phyloP scores from a whole-genome alignment of 164 flowering plant species.

The Vitis riparia region DNA sequence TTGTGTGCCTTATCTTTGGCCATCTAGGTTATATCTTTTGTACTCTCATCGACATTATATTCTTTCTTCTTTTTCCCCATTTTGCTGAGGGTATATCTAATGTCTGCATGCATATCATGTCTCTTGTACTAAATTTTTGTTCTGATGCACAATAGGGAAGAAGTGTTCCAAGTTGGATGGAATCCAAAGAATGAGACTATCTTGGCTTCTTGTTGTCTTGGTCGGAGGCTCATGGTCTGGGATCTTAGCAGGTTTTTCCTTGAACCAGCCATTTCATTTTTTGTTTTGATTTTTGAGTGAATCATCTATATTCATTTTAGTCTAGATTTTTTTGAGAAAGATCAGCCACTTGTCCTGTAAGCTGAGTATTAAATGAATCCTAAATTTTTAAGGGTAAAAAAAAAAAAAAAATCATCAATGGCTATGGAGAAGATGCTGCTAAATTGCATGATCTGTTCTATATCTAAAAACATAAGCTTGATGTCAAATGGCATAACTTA shows the following conservation, averaged over 20 bases:
- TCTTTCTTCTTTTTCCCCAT: too few species aligned
- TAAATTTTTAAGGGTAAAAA: too few species aligned
- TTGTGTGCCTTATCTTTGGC: neutral
- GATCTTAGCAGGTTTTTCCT: constrained; percentile 91
- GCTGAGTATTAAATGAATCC: too few species aligned
- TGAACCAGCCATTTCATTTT: neutral
- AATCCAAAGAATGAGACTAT: constrained; percentile 93
- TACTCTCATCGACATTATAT: neutral
- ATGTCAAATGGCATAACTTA: neutral
- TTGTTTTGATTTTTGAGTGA: constrained; percentile 1
- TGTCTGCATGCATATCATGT: neutral
- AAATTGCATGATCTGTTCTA: neutral
- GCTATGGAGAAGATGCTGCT: neutral
- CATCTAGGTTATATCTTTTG: neutral
- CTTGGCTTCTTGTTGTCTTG: constrained; percentile 95
- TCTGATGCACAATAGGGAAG: constrained; percentile 53
- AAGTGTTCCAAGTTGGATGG: constrained; percentile 98
- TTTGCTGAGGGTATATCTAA: too few species aligned
- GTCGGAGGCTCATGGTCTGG: constrained; percentile 96
- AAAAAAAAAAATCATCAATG: neutral
- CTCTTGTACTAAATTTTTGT: neutral
- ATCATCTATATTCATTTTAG: neutral
- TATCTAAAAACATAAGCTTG: neutral
- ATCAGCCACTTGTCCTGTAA: too few species aligned
- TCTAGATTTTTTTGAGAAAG: too few species aligned